These are phyloP conservation scores for Aspergillus thermomutatus DNA, from an alignment of 2,329 filamentous ascomycete species.

Conservation along the genomic window DNA sequence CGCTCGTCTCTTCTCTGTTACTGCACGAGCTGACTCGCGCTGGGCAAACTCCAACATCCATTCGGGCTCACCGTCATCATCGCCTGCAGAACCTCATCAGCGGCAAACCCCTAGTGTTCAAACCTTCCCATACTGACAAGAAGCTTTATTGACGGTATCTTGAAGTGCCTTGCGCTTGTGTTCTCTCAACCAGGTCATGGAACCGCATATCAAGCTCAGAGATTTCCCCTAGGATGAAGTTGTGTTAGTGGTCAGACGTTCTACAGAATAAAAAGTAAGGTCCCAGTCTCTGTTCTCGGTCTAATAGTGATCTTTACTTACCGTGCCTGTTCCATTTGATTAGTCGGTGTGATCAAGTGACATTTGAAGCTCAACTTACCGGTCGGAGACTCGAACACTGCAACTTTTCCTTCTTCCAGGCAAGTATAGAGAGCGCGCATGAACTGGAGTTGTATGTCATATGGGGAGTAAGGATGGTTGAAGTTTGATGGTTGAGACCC, in stretches of 20 bases:
- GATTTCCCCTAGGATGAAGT: conserved; percentile 68
- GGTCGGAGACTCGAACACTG: conserved; percentile 90
- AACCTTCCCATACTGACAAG: conserved; percentile 32
- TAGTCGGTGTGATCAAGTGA: not conserved
- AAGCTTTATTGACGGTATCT: conserved; percentile 48
- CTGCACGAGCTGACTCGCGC: conserved; percentile 63
- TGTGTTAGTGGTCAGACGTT: not conserved
- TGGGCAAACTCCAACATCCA: conserved; percentile 81
- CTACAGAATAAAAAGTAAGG: not conserved
- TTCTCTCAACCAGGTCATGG: conserved; percentile 85
- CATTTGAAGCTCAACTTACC: conserved; percentile 52
- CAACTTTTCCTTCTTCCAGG: conserved; percentile 74
- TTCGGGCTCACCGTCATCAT: conserved; percentile 68
- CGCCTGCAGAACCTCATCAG: conserved; percentile 30
- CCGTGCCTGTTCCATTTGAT: conserved; percentile 36
- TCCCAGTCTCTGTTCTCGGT: not conserved
- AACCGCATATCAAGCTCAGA: conserved; percentile 82
- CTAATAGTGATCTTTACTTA: conserved; percentile 24
- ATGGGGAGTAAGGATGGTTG: conserved; percentile 83
- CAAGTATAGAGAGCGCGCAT: conserved; percentile 81
- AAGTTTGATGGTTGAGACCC: conserved; percentile 55
- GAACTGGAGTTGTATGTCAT: conserved; percentile 81
- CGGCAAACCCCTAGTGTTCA: not conserved
- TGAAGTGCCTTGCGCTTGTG: conserved; percentile 65
- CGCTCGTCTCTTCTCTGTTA: conserved; percentile 65